Base-by-base conservation (phyloP, 2,329 filamentous ascomycete species). In the Dendrostoma leiphaemia region DNA sequence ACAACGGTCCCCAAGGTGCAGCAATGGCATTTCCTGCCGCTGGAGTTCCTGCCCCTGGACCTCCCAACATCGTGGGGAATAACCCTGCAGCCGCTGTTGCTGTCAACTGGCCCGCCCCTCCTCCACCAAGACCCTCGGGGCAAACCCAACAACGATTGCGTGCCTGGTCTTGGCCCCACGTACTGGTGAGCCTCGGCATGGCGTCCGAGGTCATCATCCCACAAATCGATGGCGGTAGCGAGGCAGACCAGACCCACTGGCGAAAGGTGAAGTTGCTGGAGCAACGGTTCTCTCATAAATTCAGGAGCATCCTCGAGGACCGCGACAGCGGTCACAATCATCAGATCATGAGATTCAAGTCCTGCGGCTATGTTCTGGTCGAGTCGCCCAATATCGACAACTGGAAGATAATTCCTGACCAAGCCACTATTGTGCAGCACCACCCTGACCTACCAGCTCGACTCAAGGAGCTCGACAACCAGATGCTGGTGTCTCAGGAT, bases 361-460 rank as follows among this genome's bases (percentile, higher is more conserved):
- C 82, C 0, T 87, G 84, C 63, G 84, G 84, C 48, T 87, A 87
- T 61, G 80, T 77, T 31, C 65, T 69, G 6, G 64, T 86, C 1
- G 67, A 71, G 17, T 28, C 57, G 0, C 51, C 63, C 0, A 63
- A 64, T 24, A 65, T 76, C 43, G 68, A 74, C 52, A 70, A 75
- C 9, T 65, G 69, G 47, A 59, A 58, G 23, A 62, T 75, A 44
- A 59, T 74, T 8, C 58, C 60, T 12, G 13, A 53, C n/a, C 48
- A 56, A 19, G 64, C 67, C 2, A 37, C 58, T 10, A 56, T 13
- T 3, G 60, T 59, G 6, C 46, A 51, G 2, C 54, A 60, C 40
- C 35, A 49, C 19, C 26, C 45, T 21, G 53, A 62, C 3, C 43
- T 56, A n/a, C 31, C 41, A 4, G 31, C 34, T 9, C 51, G 54